phyloP scores from a whole-genome alignment of 2,329 filamentous ascomycete species.

The Didymella pinodella region DNA sequence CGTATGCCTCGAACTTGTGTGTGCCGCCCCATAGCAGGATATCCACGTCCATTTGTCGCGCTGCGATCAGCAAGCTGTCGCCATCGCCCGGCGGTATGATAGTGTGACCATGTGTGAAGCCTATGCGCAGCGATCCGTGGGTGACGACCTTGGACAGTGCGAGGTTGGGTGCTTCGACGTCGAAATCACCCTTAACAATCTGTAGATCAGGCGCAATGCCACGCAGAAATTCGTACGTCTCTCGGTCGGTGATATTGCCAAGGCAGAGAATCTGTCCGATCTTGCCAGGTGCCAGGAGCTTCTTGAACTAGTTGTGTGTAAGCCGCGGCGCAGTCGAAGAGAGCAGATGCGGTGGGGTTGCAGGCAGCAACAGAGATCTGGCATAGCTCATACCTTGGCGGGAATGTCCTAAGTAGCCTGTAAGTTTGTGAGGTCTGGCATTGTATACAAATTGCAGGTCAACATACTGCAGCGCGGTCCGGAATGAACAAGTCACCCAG shows the following conservation, averaged over 20 bases:
- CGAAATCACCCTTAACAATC: constrained; percentile 74
- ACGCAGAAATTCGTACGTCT: constrained; percentile 65
- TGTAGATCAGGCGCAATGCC: constrained; percentile 68
- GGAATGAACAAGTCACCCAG: constrained; percentile 56
- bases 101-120: constrained; percentile 75
- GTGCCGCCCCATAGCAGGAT: constrained; percentile 74
- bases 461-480: constrained; percentile 52
- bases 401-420: constrained; percentile 53
- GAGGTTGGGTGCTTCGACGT: constrained; percentile 70
- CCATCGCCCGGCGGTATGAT: constrained; percentile 74
- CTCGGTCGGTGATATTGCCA: constrained; percentile 65
- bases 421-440: constrained; percentile 49
- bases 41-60: constrained; percentile 75
- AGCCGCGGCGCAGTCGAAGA: constrained; percentile 13
- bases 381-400: constrained; percentile 45
- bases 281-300: constrained; percentile 66
- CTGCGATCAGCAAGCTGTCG: constrained; percentile 71
- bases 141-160: constrained; percentile 73
- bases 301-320: constrained; percentile 54
- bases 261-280: constrained; percentile 66
- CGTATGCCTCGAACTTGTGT: constrained; percentile 74
- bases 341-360: background rate
- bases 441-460: constrained; percentile 8
- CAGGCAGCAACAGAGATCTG: background rate
- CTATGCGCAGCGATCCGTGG: constrained; percentile 72